Evolutionary conservation across 140 eudicot species (phyloP), one percentile per base, ranked within the genome.

Genomic region (Senecio squalidus): DNA sequence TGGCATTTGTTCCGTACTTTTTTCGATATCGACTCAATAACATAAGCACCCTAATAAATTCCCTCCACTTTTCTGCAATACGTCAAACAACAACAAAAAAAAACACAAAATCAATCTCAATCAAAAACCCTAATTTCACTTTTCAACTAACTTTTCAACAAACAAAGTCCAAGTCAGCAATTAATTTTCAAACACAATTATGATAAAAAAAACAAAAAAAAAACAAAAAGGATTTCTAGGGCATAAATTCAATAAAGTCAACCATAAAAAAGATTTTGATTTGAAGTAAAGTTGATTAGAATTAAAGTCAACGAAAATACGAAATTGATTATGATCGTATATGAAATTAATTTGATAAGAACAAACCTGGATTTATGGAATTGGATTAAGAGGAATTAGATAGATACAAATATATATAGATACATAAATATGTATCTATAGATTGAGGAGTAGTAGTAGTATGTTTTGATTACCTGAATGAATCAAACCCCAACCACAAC

Each of bases 1-100:
- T 82, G 98, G 96, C 98, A 92, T 92, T 82, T 87, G 95, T 67
- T 69, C 86, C 64, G 58, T 65, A 30, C 45, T 65, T 66, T 34
- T n/a, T 58, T 15, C 58, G 27, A 36, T 81, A 53, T 55, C 41
- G 76, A 48, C 66, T 57, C 53, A 33, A 58, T 55, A 72, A 58
- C 94, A 81, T 79, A 66, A 71, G 80, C 25, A 26, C 56, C 60
- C 69, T 72, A 72, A 67, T 4, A 27, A 62, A 60, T 69, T 40
- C 79, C 66, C 68, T 71, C 44, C 51, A 50, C 20, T 27, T 9
- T 51, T 47, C 77, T 72, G 72, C 46, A 41, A 72, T 46, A n/a
- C 28, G 36, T 3, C 34, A 64, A 62, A 31, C 29, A 43, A 67
- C 44, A 39, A n/a, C 7, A 9, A 18, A 17, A 24, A 24, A 47